phyloP scores from a whole-genome alignment of 2,329 filamentous ascomycete genomes.

The Fusarium lateritium region DNA sequence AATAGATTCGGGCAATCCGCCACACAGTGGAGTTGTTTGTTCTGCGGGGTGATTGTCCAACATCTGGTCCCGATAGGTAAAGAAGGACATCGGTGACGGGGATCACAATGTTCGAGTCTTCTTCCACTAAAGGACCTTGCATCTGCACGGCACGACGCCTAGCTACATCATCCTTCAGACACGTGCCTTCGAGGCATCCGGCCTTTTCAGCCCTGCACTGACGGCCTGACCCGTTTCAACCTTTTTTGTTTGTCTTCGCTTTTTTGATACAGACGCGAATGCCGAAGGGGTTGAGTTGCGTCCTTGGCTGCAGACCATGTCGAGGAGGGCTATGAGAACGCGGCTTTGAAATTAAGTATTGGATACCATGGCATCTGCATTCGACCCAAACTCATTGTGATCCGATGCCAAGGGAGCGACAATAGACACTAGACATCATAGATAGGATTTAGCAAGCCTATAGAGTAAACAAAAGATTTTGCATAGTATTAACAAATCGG shows the following conservation, averaged over 20 bases:
- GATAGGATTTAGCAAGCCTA: neutral
- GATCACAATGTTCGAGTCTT: conserved; percentile 1
- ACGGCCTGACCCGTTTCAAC: conserved; percentile 15
- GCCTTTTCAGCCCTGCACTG: conserved; percentile 35
- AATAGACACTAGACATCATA: neutral
- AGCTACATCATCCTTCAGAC: conserved; percentile 5
- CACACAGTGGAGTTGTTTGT: conserved; percentile 18
- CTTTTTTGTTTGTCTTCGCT: conserved; percentile 32
- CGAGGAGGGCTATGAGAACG: neutral
- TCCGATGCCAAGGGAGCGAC: neutral
- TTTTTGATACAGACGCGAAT: conserved; percentile 24
- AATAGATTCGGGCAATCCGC: conserved; percentile 5
- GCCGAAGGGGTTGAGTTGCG: conserved; percentile 14
- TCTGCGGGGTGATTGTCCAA: neutral
- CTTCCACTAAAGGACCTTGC: conserved; percentile 3
- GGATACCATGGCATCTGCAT: conserved; percentile 4
- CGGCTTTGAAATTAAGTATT: neutral
- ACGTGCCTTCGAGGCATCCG: conserved; percentile 22
- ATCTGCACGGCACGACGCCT: conserved; percentile 3
- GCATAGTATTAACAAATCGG: conserved; percentile 14
- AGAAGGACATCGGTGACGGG: neutral
- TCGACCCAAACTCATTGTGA: neutral
- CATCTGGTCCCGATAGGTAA: conserved; percentile 3
- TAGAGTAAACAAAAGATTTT: conserved; percentile 7
- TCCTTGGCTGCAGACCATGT: neutral